Conservation (phyloP, 2,329 filamentous ascomycete species). For the Fusarium armeniacum region DNA sequence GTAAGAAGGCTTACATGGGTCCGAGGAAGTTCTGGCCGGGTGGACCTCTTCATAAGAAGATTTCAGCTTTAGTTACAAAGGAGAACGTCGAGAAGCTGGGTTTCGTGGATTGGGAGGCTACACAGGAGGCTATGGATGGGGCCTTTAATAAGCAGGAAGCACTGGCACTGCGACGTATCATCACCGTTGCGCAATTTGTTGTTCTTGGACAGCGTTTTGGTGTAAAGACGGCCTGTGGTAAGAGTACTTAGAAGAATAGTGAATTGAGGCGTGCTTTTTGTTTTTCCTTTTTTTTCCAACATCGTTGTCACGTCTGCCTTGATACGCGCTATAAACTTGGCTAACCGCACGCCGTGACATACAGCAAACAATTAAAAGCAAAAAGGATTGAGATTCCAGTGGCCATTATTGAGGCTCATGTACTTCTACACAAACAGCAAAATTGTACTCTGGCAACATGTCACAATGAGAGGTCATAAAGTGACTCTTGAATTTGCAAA, state of each 20-base stretch:
- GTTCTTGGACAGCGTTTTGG: constrained; percentile 8
- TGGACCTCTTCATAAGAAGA: constrained; percentile 9
- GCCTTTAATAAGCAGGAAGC: constrained; percentile 7
- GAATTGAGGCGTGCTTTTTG: not conserved
- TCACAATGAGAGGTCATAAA: not conserved
- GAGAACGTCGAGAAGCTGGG: constrained; percentile 4
- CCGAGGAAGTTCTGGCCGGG: constrained; percentile 12
- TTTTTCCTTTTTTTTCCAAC: too few species aligned
- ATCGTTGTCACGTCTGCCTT: too few species aligned
- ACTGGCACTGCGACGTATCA: constrained; percentile 1
- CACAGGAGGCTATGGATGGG: not conserved
- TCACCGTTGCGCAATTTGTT: constrained; percentile 14
- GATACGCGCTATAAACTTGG: too few species aligned
- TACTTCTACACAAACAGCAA: not conserved
- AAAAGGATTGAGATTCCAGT: too few species aligned
- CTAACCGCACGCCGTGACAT: too few species aligned
- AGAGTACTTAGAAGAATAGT: fast-evolving
- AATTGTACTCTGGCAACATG: not conserved
- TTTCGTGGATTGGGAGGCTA: constrained; percentile 8
- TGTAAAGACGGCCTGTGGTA: not conserved
- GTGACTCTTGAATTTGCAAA: too few species aligned
- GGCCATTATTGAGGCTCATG: too few species aligned
- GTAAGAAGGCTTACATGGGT: constrained; percentile 18
- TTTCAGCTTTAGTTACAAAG: not conserved
- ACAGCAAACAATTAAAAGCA: too few species aligned